Evolutionary conservation across 768 basidiomycete genomes (phyloP).

Genomic region (Trametes meyenii): DNA sequence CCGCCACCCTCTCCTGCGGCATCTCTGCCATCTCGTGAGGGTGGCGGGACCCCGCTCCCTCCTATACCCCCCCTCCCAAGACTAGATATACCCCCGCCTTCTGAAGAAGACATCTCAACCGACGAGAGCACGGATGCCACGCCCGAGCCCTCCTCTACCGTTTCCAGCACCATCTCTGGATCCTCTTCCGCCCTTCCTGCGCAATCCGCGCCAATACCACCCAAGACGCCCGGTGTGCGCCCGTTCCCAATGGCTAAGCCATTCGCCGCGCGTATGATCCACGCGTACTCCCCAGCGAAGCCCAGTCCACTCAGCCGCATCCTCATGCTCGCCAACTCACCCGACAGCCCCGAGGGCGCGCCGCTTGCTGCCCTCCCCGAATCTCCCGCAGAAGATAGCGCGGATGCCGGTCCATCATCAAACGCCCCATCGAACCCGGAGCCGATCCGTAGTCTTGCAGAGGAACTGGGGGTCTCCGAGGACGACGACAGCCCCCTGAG

Average conservation of each 20-base stretch:
- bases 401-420: not conserved
- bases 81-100: conserved; percentile 23
- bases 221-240: conserved; percentile 38
- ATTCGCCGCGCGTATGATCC: conserved; percentile 66
- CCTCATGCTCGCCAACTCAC: conserved; percentile 67
- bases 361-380: conserved; percentile 27
- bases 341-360: conserved; percentile 26
- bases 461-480: conserved; percentile 44
- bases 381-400: conserved; percentile 21
- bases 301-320: conserved; percentile 84
- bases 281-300: conserved; percentile 80
- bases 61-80: conserved; percentile 28
- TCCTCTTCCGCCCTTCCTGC: not conserved
- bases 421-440: conserved; percentile 13
- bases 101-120: not conserved
- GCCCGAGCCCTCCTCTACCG: not conserved
- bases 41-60: conserved; percentile 39
- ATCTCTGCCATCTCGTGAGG: conserved; percentile 54
- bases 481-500: conserved; percentile 51
- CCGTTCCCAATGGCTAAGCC: conserved; percentile 76
- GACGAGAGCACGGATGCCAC: conserved; percentile 15
- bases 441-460: conserved; percentile 34
- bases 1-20: conserved; percentile 78
- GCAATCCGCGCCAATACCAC: conserved; percentile 2
- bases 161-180: not conserved